These are phyloP conservation scores for Pachysandra terminalis DNA, from an alignment of 164 flowering plant species.

Conservation along the genomic window DNA sequence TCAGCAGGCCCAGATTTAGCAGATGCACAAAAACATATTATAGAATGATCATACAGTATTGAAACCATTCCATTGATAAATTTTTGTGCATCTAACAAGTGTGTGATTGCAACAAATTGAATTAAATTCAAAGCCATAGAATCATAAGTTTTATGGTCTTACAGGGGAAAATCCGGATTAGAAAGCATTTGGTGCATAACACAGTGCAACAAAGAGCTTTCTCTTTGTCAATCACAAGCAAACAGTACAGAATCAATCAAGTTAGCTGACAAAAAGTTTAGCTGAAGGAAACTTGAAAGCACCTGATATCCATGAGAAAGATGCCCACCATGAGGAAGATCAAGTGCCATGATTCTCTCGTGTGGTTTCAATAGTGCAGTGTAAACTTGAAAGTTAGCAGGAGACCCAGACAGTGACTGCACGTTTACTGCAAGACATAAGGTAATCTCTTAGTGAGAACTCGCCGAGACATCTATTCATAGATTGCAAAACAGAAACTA, in stretches of 20 bases:
- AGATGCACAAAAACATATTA: neutral
- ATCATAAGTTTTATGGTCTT: no score
- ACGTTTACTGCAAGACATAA: slow-evolving; percentile 72
- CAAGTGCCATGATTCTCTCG: slow-evolving; percentile 99
- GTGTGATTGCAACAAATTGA: neutral
- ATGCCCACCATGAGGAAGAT: slow-evolving; percentile 98
- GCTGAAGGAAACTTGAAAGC: slow-evolving; percentile 3
- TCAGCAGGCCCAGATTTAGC: neutral
- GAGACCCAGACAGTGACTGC: slow-evolving; percentile 94
- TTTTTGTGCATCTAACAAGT: neutral
- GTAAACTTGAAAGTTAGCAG: slow-evolving; percentile 93
- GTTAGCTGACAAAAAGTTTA: no score
- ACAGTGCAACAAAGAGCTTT: neutral
- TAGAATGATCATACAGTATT: neutral
- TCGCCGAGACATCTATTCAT: no score
- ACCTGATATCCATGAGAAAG: slow-evolving; percentile 48
- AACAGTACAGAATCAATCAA: neutral
- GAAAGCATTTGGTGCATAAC: no score
- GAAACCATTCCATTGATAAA: neutral
- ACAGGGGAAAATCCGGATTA: no score
- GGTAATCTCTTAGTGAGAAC: neutral
- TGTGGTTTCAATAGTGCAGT: slow-evolving; percentile 95
- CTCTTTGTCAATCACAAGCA: neutral
- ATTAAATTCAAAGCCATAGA: neutral
- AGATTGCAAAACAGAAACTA: no score